These are phyloP conservation scores for Mycosphaerella arachidis DNA, from an alignment of 2,329 filamentous ascomycete species.

Conservation along the genomic window DNA sequence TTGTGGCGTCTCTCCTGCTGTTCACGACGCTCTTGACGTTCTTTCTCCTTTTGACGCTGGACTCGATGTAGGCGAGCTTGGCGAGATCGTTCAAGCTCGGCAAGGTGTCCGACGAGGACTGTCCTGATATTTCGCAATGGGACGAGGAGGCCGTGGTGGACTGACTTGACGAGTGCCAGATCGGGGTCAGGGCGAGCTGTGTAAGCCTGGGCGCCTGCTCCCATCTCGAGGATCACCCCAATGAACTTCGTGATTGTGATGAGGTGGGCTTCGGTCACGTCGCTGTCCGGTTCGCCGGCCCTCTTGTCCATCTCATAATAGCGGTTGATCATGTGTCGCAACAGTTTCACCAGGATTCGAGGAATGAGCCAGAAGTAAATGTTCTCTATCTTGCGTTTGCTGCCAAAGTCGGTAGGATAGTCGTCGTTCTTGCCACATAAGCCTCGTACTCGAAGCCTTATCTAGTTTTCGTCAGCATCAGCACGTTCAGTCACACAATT, in stretches of 20 bases:
- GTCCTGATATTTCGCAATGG: slow-evolving; percentile 15
- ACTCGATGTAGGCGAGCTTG: slow-evolving; percentile 3
- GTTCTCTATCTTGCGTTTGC: slow-evolving; percentile 13
- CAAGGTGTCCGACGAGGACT: slow-evolving; percentile 11
- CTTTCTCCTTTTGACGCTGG: slow-evolving; percentile 7
- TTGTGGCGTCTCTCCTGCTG: background rate
- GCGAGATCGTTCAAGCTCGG: background rate
- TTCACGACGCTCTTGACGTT: background rate
- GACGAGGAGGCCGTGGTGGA: slow-evolving; percentile 13
- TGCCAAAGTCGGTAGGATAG: slow-evolving; percentile 8
- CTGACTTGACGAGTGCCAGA: slow-evolving; percentile 18
- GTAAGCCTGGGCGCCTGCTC: slow-evolving; percentile 14
- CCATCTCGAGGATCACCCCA: slow-evolving; percentile 17
- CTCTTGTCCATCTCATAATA: slow-evolving; percentile 17
- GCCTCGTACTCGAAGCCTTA: slow-evolving; percentile 2
- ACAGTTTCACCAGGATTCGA: slow-evolving; percentile 18
- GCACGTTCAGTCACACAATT: background rate
- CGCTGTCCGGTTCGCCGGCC: background rate
- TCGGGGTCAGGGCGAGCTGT: slow-evolving; percentile 3
- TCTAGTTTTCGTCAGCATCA: background rate
- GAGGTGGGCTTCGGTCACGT: slow-evolving; percentile 19
- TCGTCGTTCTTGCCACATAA: slow-evolving; percentile 13
- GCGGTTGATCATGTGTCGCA: slow-evolving; percentile 14
- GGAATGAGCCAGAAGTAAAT: slow-evolving; percentile 30
- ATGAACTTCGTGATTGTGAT: slow-evolving; percentile 15